A percentile compares a stretch with the other conserved stretches of the same genome.
phyloP scores from a whole-genome alignment of 2,329 filamentous ascomycete species.

The Aplosporella prunicola region DNA sequence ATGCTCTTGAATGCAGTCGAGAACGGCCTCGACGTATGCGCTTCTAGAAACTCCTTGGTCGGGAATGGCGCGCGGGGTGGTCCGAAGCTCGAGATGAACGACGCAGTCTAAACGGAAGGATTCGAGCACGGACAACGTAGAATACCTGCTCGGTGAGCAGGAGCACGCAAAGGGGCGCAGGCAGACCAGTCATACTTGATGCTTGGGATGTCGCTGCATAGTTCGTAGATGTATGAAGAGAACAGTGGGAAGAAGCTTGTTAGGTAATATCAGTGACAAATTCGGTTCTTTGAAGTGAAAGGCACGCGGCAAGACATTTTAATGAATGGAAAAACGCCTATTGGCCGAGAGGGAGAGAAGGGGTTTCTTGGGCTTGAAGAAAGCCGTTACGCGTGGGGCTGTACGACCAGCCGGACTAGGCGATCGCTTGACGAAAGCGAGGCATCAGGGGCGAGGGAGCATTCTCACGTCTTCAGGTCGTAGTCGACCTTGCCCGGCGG shows the following conservation, averaged over 20 bases:
- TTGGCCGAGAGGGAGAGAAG: too few species aligned
- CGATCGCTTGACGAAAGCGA: too few species aligned
- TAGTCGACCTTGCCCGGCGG: slow-evolving; percentile 63
- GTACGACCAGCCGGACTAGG: too few species aligned
- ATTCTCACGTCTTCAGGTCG: slow-evolving; percentile 54
- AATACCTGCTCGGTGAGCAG: slow-evolving; percentile 38
- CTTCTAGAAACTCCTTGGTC: slow-evolving; percentile 47
- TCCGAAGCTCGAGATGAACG: slow-evolving; percentile 69
- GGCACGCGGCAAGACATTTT: too few species aligned
- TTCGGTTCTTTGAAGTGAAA: too few species aligned
- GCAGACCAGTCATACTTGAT: slow-evolving; percentile 47
- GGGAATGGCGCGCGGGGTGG: slow-evolving; percentile 60
- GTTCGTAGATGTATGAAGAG: slow-evolving; percentile 67
- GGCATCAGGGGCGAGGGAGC: not conserved
- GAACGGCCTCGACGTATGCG: slow-evolving; percentile 56
- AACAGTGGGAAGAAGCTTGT: slow-evolving; percentile 68
- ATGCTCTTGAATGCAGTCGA: slow-evolving; percentile 51
- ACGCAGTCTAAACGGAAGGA: slow-evolving; percentile 61
- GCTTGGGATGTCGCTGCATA: slow-evolving; percentile 54
- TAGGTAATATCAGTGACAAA: too few species aligned
- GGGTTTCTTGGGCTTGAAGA: too few species aligned
- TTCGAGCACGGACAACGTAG: slow-evolving; percentile 51
- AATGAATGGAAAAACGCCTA: too few species aligned
- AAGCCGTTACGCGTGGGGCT: too few species aligned
- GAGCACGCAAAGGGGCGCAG: not conserved